Evolutionary conservation across 2,329 filamentous ascomycete genomes (phyloP), one percentile per base, ranked within the genome.

Genomic region (Polytolypa hystricis): DNA sequence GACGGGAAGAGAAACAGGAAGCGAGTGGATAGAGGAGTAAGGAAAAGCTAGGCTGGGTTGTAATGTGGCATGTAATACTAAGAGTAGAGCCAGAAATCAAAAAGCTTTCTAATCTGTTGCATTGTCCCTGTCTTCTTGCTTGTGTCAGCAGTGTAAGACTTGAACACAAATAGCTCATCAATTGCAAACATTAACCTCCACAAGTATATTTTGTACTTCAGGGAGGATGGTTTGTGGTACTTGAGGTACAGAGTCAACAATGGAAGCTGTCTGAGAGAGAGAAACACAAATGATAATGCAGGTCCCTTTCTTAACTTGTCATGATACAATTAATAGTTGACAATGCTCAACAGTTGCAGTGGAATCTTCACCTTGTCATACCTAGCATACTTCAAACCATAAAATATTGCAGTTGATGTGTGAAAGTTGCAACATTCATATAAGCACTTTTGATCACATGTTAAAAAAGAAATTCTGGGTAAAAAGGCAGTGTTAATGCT

Each of bases 51-150:
- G 28, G 5, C 28, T 30, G 18, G 28, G 14, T 30, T 30, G 14
- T 11, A 30, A 30, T 16, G 14, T 30, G 14, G 12, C 18, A 30
- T 30, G 14, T 30, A 30, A 30, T 30, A 30, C 28, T 30, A 30
- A 3, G 18, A 30, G 28, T 10, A 30, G 27, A 29, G 16, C 15
- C 14, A 30, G 12, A 30, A 30, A 30, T 30, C 18, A 17, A 30
- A 17, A 30, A 30, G 28, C 14, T 17, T 30, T 30, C 6, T 17
- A 30, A 30, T 30, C 28, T 11, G 12, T 17, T 30, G 28, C 28
- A 30, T 30, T 14, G 14, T 15, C 9, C n/a, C 28, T 30, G 28
- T 30, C 28, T 7, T 11, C 28, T 30, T 30, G 14, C 28, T 30
- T 17, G 6, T 30, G 14, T 30, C 28, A 5, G 28, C 6, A 17